Percentiles rank a stretch among this genome's conserved stretches.
phyloP scores from a whole-genome alignment of 2,329 filamentous ascomycete genomes.

The Aspergillus tamarii region DNA sequence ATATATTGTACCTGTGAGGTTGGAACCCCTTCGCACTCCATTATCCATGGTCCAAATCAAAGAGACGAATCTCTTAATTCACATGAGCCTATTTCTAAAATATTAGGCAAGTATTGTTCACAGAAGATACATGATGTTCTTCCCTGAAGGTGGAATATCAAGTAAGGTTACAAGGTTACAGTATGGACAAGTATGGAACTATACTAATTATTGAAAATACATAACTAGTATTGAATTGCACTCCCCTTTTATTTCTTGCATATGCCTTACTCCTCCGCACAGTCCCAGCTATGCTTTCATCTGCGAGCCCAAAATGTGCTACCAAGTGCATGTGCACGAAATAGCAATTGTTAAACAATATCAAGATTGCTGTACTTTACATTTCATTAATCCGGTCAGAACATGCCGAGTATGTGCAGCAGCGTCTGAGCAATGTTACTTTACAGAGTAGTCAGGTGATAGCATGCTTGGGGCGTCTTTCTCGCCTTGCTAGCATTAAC shows the following conservation, averaged over 20 bases:
- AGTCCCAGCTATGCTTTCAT: not conserved
- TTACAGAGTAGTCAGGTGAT: not conserved
- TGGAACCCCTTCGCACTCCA: not conserved
- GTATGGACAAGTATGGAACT: not conserved
- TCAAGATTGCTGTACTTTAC: not conserved
- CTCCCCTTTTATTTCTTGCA: not conserved
- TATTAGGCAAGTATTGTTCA: no score
- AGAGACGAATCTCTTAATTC: no score
- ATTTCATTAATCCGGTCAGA: not conserved
- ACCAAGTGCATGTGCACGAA: not conserved
- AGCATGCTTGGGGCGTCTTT: not conserved
- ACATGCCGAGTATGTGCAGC: not conserved
- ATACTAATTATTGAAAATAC: not conserved
- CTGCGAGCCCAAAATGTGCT: not conserved
- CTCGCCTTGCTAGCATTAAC: not conserved
- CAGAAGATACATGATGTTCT: no score
- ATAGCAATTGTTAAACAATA: not conserved
- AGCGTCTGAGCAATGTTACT: not conserved
- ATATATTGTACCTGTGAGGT: not conserved
- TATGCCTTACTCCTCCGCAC: not conserved
- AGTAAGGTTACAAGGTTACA: not conserved
- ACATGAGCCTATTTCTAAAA: no score
- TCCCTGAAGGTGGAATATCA: no score
- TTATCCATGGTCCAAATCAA: no score
- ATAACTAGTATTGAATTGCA: not conserved